Percentiles rank a stretch among this genome's conserved stretches.
These are phyloP conservation scores for Chloranthus sessilifolius DNA, from an alignment of 164 flowering plant genomes.

Conservation along the genomic window DNA sequence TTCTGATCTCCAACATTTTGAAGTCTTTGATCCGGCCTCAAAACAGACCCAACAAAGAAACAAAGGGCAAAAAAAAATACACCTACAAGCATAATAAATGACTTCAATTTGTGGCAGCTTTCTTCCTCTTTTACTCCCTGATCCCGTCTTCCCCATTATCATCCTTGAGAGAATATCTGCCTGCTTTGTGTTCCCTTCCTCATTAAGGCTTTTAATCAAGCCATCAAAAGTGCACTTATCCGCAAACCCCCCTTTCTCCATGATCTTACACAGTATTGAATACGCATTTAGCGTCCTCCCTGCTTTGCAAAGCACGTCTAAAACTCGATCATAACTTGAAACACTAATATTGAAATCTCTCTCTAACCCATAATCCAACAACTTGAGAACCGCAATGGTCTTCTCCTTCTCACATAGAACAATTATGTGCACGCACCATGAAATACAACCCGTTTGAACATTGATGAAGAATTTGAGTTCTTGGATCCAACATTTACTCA, in stretches of 20 bases:
- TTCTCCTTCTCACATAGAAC: conserved; percentile 70
- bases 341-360: conserved; percentile 58
- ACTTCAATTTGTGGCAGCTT: conserved; percentile 20
- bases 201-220: conserved; percentile 67
- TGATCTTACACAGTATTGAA: conserved; percentile 69
- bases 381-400: conserved; percentile 75
- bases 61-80: not conserved
- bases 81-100: not conserved
- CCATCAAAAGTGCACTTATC: conserved; percentile 55
- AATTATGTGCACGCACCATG: too few relatives aligned
- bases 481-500: too few relatives aligned
- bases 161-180: conserved; percentile 89
- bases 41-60: too few relatives aligned
- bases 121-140: conserved; percentile 42
- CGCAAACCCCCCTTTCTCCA: conserved; percentile 63
- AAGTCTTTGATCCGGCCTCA: too few relatives aligned
- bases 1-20: too few relatives aligned
- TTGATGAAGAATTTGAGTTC: too few relatives aligned
- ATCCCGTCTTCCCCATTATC: conserved; percentile 34
- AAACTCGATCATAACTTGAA: conserved; percentile 74
- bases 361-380: conserved; percentile 72
- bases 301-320: conserved; percentile 64
- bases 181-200: conserved; percentile 90
- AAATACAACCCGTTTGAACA: too few relatives aligned
- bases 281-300: conserved; percentile 95